Percentiles rank a stretch among this genome's conserved stretches.
phyloP scores from a whole-genome alignment of 2,329 filamentous ascomycete genomes.

The Pseudogymnoascus sp. region DNA sequence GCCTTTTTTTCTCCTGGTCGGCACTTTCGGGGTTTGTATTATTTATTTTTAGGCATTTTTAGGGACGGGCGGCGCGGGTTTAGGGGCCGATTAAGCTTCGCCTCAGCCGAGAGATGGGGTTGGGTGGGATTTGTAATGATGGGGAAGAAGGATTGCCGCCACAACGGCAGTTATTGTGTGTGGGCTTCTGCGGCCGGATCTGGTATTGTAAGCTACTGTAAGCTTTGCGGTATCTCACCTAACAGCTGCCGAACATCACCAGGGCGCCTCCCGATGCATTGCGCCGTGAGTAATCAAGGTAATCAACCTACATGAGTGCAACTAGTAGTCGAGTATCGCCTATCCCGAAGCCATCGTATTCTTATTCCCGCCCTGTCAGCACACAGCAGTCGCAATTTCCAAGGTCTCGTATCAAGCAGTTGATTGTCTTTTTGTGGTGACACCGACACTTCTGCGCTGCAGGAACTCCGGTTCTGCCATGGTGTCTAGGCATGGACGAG shows the following conservation, averaged over 20 bases:
- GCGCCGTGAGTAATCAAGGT: no score
- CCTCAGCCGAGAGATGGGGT: not conserved
- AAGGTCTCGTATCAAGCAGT: not conserved
- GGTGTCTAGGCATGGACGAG: not conserved
- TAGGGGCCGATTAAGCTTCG: constrained; percentile 1
- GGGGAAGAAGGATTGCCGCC: not conserved
- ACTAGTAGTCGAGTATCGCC: not conserved
- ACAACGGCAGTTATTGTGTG: not conserved
- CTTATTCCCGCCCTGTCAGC: not conserved
- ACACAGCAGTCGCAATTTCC: not conserved
- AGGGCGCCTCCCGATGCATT: not conserved
- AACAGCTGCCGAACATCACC: not conserved
- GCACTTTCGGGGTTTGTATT: not conserved
- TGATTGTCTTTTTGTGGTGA: not conserved
- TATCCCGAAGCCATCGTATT: not conserved
- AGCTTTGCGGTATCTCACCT: not conserved
- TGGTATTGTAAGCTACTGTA: not conserved
- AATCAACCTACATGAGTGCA: not conserved
- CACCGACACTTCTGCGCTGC: not conserved
- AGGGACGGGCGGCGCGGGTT: not conserved
- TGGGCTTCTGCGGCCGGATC: not conserved
- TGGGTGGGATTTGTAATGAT: not conserved
- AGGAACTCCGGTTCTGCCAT: not conserved
- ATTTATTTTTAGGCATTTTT: not conserved
- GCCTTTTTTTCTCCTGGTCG: not conserved